These are phyloP conservation scores for Martiniozyma abietophila DNA, from an alignment of 805 yeast genomes.

Conservation along the genomic window DNA sequence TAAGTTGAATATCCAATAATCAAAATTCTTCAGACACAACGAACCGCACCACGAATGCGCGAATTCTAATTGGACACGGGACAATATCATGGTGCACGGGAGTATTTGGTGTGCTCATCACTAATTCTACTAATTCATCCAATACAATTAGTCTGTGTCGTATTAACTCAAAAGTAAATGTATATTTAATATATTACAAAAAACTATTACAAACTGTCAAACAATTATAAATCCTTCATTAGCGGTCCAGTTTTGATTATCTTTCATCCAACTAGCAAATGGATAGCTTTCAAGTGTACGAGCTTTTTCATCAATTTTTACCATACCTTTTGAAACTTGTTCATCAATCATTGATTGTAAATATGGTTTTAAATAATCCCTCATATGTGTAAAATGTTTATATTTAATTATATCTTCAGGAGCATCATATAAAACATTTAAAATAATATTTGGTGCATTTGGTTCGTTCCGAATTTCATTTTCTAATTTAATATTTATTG, in stretches of 20 bases:
- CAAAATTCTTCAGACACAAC: too few species aligned
- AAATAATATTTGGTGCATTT: slow-evolving; percentile 32
- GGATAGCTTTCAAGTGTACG: slow-evolving; percentile 17
- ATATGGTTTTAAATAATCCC: slow-evolving; percentile 34
- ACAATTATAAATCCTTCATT: too few species aligned
- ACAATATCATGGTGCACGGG: not conserved
- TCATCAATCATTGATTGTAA: slow-evolving; percentile 32
- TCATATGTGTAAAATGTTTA: slow-evolving; percentile 33
- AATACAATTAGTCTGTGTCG: too few species aligned
- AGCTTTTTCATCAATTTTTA: slow-evolving; percentile 23
- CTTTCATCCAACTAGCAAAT: too few species aligned
- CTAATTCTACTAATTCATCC: not conserved
- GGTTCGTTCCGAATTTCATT: slow-evolving; percentile 40
- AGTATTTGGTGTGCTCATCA: not conserved
- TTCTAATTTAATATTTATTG: slow-evolving; percentile 27
- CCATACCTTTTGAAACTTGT: slow-evolving; percentile 32
- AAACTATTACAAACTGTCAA: too few species aligned
- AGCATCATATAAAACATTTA: slow-evolving; percentile 36
- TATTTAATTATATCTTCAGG: slow-evolving; percentile 38
- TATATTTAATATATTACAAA: too few species aligned
- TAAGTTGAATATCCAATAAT: too few species aligned
- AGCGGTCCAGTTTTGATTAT: too few species aligned
- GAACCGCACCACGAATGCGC: slow-evolving; percentile 1
- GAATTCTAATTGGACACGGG: slow-evolving; percentile 13
- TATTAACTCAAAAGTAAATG: too few species aligned